Conservation (phyloP, 805 yeast species). For the Nakazawaea wickerhamii region DNA sequence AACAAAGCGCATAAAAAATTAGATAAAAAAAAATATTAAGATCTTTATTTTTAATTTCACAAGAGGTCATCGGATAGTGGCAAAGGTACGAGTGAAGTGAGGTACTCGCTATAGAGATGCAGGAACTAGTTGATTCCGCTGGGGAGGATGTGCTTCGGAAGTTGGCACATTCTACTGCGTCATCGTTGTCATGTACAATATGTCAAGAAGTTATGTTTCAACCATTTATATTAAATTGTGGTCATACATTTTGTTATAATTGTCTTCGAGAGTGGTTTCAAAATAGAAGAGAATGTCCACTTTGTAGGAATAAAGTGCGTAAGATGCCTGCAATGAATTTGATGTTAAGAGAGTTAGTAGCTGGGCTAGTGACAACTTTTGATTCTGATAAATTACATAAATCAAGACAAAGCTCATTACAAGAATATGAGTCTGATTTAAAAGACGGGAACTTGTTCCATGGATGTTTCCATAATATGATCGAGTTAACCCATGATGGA, state of each 20-base stretch:
- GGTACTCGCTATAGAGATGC: no score
- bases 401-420: constrained; percentile 24
- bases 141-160: background rate
- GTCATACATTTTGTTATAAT: constrained; percentile 70
- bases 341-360: constrained; percentile 41
- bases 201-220: constrained; percentile 66
- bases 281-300: constrained; percentile 57
- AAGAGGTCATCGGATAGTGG: no score
- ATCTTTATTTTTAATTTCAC: no score
- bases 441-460: constrained; percentile 38
- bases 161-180: constrained; percentile 13
- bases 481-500: constrained; percentile 49
- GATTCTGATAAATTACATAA: constrained; percentile 23
- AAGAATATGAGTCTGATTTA: constrained; percentile 36
- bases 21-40: background rate
- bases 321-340: constrained; percentile 50
- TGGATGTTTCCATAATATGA: constrained; percentile 41
- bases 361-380: constrained; percentile 32
- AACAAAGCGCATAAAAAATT: background rate
- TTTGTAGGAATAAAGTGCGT: constrained; percentile 49
- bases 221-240: constrained; percentile 62
- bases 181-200: constrained; percentile 48
- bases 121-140: background rate
- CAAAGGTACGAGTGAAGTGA: no score
- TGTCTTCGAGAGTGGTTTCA: constrained; percentile 62